Evolutionary conservation across 116 monocot species (phyloP).

Genomic region (Papilionanthe hybrid): DNA sequence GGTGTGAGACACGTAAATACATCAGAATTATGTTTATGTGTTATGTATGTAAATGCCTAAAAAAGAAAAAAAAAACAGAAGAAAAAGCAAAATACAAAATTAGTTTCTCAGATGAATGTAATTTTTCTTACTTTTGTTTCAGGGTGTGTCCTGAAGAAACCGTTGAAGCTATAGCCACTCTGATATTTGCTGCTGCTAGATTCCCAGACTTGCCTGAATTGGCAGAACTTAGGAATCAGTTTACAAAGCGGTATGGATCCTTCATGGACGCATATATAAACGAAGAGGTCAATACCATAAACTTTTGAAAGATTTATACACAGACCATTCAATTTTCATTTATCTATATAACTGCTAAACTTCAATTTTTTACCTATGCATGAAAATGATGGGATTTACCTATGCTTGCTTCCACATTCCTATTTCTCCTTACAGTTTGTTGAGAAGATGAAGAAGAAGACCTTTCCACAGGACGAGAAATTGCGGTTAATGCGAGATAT

Average conservation of each 20-base stretch:
- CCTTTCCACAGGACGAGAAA: slow-evolving; percentile 39
- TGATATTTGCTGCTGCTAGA: slow-evolving; percentile 56
- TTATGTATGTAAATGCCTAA: too few relatives aligned
- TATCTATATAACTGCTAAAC: too few relatives aligned
- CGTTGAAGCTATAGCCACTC: slow-evolving; percentile 39
- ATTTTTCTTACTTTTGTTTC: neutral
- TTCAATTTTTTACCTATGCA: too few relatives aligned
- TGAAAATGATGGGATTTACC: too few relatives aligned
- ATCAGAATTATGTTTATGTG: too few relatives aligned
- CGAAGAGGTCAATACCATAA: slow-evolving; percentile 23
- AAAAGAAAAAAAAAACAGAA: too few relatives aligned
- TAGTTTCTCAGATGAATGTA: neutral
- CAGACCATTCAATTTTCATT: too few relatives aligned
- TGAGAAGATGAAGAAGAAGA: slow-evolving; percentile 37
- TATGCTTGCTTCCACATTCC: neutral
- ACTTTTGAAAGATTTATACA: too few relatives aligned
- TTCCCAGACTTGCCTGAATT: slow-evolving; percentile 53
- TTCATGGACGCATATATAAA: slow-evolving; percentile 32
- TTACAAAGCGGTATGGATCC: slow-evolving; percentile 32
- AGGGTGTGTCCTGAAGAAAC: slow-evolving; percentile 53
- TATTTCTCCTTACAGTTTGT: slow-evolving; percentile 29
- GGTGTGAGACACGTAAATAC: too few relatives aligned
- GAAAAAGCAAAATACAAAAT: too few relatives aligned
- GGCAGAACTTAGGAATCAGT: slow-evolving; percentile 30
- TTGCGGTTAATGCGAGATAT: slow-evolving; percentile 39